Evolutionary conservation across 805 yeast genomes (phyloP), one percentile per base, ranked within the genome.

Genomic region (Suhomyces xylopsoci): DNA sequence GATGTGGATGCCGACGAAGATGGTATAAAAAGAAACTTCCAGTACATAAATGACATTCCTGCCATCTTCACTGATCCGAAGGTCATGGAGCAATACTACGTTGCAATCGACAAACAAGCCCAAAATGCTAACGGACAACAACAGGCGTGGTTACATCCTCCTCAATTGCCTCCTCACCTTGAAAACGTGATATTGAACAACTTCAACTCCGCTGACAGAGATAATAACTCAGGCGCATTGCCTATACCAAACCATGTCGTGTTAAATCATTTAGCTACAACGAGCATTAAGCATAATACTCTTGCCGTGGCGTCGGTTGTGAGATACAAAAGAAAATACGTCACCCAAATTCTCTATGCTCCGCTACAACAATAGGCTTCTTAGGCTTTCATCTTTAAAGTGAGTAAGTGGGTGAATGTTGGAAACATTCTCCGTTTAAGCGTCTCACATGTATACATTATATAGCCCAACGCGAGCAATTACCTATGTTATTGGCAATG

Each of bases 161-260:
- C 99, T 20, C 96, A 88, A 65, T 77, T 94, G 48, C 99, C 99
- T 7, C 99, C 99, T 8, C 99, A 93, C 68, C 77, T 94, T 55
- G 99, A 94, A 66, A 87, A 88, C 62, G 98, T 94, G 51, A 91
- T 94, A 51, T 79, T 93, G 63, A 93, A 93, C 73, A 84, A 85
- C 59, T 87, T 71, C 63, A 74, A 72, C 58, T 80, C 74, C 22
- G 63, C 61, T 60, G 90, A 86, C 60, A 81, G 77, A 60, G 91
- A 88, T 62, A 93, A 91, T 67, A 88, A 87, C 60, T 81, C 89
- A 38, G 96, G 96, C 51, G 96, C 96, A 1, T 73, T 91, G 59
- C 94, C 96, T 8, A 90, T 91, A 52, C 98, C 98, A 12, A 90
- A 92, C 65, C 97, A 92, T 66, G 98, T 92, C 52, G 96, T 92